Percentiles rank a stretch among this genome's conserved stretches.
phyloP scores from a whole-genome alignment of 352 stramenopile genomes.

The Pythium coloratum region DNA sequence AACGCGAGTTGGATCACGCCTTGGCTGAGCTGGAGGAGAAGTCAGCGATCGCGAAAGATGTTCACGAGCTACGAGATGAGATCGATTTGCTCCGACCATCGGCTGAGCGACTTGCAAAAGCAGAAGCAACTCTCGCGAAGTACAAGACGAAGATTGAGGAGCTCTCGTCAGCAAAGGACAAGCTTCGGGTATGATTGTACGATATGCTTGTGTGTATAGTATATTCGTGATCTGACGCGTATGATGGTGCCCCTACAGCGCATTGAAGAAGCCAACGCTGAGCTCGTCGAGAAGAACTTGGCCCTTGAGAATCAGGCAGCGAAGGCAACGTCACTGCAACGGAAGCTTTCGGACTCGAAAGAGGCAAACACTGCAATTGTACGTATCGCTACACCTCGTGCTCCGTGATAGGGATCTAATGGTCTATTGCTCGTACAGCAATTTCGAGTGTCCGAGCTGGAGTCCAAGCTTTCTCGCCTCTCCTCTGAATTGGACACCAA shows the following conservation, averaged over 20 bases:
- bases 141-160: slow-evolving; percentile 78
- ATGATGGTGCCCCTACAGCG: slow-evolving; percentile 30
- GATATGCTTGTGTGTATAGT: background rate
- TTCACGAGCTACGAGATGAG: slow-evolving; percentile 53
- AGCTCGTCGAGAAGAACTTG: slow-evolving; percentile 59
- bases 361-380: slow-evolving; percentile 64
- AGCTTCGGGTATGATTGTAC: slow-evolving; percentile 37
- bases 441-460: slow-evolving; percentile 61
- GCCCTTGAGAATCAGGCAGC: slow-evolving; percentile 46
- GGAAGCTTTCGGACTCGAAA: slow-evolving; percentile 71
- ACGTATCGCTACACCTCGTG: slow-evolving; percentile 12
- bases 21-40: slow-evolving; percentile 39
- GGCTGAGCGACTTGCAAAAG: slow-evolving; percentile 47
- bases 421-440: slow-evolving; percentile 36
- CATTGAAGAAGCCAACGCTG: slow-evolving; percentile 52
- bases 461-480: slow-evolving; percentile 38
- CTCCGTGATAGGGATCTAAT: no score
- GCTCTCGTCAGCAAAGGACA: slow-evolving; percentile 50
- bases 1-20: slow-evolving; percentile 40
- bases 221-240: background rate
- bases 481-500: slow-evolving; percentile 32
- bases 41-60: slow-evolving; percentile 34
- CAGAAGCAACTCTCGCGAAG: slow-evolving; percentile 49
- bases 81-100: slow-evolving; percentile 64
- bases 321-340: slow-evolving; percentile 51